Evolutionary conservation across 257 asterid species (phyloP), one percentile per base, ranked within the genome.

Genomic region (Linaria vulgaris): DNA sequence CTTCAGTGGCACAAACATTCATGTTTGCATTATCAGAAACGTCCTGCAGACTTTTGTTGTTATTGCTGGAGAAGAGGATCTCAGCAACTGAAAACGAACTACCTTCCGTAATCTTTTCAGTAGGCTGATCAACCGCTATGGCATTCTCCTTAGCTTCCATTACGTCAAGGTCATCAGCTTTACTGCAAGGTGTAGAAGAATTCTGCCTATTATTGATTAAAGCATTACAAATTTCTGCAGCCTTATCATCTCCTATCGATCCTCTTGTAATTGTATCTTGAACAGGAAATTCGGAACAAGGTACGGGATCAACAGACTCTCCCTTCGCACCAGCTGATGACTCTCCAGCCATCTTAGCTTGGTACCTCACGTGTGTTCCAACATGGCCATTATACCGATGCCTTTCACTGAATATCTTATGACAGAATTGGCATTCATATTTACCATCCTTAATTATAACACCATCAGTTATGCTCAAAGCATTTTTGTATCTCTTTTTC

Each of bases 381-480:
- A 84, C 66, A 74, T 88, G 96, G 67, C 90, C 95, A 69, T 82
- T 84, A 74, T 79, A 86, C 57, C 85, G 79, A 72, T 70, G 85
- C 68, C 81, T 79, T 75, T 82, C 94, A 16, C 54, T 60, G 61
- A 84, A 84, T 56, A 79, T 72, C 83, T 84, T 86, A 13, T 80
- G 84, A 77, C 95, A 84, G 81, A 88, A 79, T 71, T 83, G 84
- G 63, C 95, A 82, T 61, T 79, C 95, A 48, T 62, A 86, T 59
- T 79, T 84, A 39, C 90, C 90, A 14, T 78, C 92, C 69, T 70
- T 85, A 31, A 82, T 80, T 64, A 85, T 85, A 53, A 85, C 91
- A 45, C 83, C 94, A 58, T 83, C 88, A 74, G 88, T 82, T 46
- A 81, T 61, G 68, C 80, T 82, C 49, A 63, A 51, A 58, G 76